Base-by-base conservation (phyloP, 1,284 basidiomycete genomes). In the Ceratobasidium theobromae region DNA sequence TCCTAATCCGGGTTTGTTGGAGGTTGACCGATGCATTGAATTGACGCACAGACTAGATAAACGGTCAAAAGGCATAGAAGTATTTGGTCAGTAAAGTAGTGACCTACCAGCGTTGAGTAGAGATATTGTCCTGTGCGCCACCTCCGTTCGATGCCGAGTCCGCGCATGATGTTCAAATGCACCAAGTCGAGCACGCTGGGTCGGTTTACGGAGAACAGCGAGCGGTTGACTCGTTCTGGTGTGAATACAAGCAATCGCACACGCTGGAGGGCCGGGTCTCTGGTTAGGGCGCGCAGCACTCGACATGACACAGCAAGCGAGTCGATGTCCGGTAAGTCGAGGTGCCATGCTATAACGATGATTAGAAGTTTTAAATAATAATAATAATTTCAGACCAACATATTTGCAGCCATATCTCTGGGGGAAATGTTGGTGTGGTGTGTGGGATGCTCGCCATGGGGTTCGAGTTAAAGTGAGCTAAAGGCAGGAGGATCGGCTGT, bases 341-440 rank as follows among this genome's bases (percentile, higher is more conserved):
- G 35, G 28, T 55, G 40, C 53, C 53, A 55, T 38, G 40, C 53
- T 55, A 41, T 21, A 21, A 41, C 23, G 32, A 23, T 23, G 32
- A 25, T 23, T 21, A 21, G n/a, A 41, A 5, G 18, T 6, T 16
- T 16, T 18, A 3, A 12, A 21, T 23, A 57, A 23, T 30, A 40
- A 25, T 5, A n/a, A 28, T 27, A n/a, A 28, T 18, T 1, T 25
- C 8, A 33, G 21, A 60, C 57, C 6, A 21, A 60, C 57, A 49
- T 38, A 60, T 60, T 21, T 60, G 57, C 1, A 60, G 46, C 57
- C 57, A 60, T 48, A 60, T 60, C 40, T 60, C 57, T 35, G 57
- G 57, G 27, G 57, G 57, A 38, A 60, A 60, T 1, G 46, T 45
- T 18, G 57, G 57, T 28, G 57, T 60, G 18, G 21, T 28, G 41